phyloP scores from a whole-genome alignment of 2,329 filamentous ascomycete species.

The Aspergillus chevalieri region DNA sequence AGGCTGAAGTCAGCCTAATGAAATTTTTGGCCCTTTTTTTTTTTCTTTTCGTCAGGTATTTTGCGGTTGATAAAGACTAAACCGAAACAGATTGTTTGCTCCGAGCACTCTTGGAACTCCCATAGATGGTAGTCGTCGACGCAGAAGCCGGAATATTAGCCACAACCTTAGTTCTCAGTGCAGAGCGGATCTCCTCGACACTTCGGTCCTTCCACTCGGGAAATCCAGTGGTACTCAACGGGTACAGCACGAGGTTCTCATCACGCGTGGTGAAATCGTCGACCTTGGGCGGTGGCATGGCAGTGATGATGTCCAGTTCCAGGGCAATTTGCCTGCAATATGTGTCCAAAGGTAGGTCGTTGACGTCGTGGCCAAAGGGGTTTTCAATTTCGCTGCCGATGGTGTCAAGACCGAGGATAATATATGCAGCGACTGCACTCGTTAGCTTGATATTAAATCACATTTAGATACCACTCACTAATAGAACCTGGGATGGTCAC shows the following conservation, averaged over 20 bases:
- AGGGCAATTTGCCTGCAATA: slow-evolving; percentile 69
- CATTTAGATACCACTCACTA: slow-evolving; percentile 22
- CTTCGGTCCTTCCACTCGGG: slow-evolving; percentile 45
- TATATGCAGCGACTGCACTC: slow-evolving; percentile 58
- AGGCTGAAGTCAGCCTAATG: neutral
- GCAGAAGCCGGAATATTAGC: slow-evolving; percentile 13
- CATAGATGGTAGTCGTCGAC: slow-evolving; percentile 14
- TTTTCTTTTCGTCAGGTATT: neutral
- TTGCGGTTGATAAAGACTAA: slow-evolving; percentile 1
- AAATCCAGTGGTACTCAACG: slow-evolving; percentile 41
- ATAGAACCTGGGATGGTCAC: slow-evolving; percentile 72
- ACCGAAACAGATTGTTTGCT: slow-evolving; percentile 15
- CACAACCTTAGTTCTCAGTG: slow-evolving; percentile 33
- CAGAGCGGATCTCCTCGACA: slow-evolving; percentile 42
- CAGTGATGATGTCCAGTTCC: slow-evolving; percentile 69
- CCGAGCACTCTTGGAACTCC: slow-evolving; percentile 11
- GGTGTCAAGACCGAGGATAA: slow-evolving; percentile 69
- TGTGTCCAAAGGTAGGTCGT: slow-evolving; percentile 69
- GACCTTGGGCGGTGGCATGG: slow-evolving; percentile 47
- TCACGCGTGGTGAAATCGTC: slow-evolving; percentile 42
- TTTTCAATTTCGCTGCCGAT: slow-evolving; percentile 82
- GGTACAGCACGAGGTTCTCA: slow-evolving; percentile 34
- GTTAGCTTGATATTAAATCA: neutral
- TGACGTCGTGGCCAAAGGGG: slow-evolving; percentile 76
- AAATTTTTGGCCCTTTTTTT: slow-evolving; percentile 8